Evolutionary conservation across 2,329 filamentous ascomycete species (phyloP), one percentile per base, ranked within the genome.

Genomic region (Colletotrichum incanum): DNA sequence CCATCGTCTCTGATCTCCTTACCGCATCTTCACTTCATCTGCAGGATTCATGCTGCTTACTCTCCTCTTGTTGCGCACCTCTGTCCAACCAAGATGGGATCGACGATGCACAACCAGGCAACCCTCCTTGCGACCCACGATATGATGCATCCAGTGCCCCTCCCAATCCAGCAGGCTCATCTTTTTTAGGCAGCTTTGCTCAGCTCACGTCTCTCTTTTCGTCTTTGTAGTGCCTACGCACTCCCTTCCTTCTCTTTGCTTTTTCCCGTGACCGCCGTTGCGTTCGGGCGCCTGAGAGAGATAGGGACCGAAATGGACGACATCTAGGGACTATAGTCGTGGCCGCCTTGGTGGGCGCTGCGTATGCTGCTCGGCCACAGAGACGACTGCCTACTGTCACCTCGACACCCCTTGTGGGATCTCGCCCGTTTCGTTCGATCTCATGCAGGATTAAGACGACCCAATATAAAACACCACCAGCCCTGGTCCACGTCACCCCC

Each of bases 21-120:
- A 64, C 69, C 69, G 69, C 69, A 72, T 72, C 69, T 72, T 69
- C 52, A 62, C 68, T 50, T 61, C 56, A 64, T 54, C 52, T 68
- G 69, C 69, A 68, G 69, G 58, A 72, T 68, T 72, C 34, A 62
- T 72, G 65, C 65, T 39, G 41, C 59, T 63, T 68, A 58, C 31
- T 37, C 56, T 63, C n/a, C 31, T 62, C 31, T 49, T 58, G 18
- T 50, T 52, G 37, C 37, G 43, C 50, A 26, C 41, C 58, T 67
- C 58, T 41, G 47, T 59, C 69, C 66, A 71, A 59, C 59, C 58
- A 60, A 65, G 39, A 70, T 72, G 52, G 26, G 70, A 72, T 72
- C 70, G 67, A 71, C 70, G 41, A 65, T 65, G 70, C 60, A 65
- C 60, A 54, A 23, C 50, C 54, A 71, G 55, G 28, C 55, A 49